Evolutionary conservation across 495 filamentous ascomycete species (phyloP), one percentile per base, ranked within the genome.

Genomic region (Hyaloscypha variabilis): DNA sequence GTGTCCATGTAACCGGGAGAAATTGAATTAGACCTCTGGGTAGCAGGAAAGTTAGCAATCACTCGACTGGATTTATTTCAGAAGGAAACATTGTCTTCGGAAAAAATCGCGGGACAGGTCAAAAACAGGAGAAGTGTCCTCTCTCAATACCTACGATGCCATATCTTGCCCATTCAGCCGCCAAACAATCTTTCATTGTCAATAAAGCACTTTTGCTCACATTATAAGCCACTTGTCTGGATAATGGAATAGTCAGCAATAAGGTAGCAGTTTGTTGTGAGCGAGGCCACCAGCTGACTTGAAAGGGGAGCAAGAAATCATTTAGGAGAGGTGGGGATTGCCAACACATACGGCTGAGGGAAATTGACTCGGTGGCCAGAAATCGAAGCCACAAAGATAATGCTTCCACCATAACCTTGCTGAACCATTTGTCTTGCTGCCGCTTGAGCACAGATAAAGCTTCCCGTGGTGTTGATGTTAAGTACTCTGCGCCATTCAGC

Each of bases 1-100:
- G 90, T 94, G 70, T 92, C 87, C 88, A 92, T 93, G 71, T 93
- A 93, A 5, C 90, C 90, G 0, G 91, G 90, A 26, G 80, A 85
- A 17, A 94, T 80, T 28, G 79, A 85, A 65, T 93, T 94, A 3
- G n/a, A n/a, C n/a, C n/a, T n/a, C n/a, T n/a, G n/a, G n/a, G n/a
- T n/a, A n/a, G n/a, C n/a, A n/a, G n/a, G n/a, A n/a, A n/a, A n/a
- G n/a, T n/a, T n/a, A n/a, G n/a, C n/a, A n/a, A n/a, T n/a, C n/a
- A n/a, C n/a, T n/a, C n/a, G n/a, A n/a, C n/a, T n/a, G n/a, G n/a
- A n/a, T n/a, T n/a, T n/a, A n/a, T n/a, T n/a, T n/a, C n/a, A n/a
- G n/a, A n/a, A n/a, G n/a, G n/a, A n/a, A n/a, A n/a, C n/a, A n/a
- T n/a, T n/a, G n/a, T n/a, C n/a, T n/a, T n/a, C n/a, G n/a, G n/a